Percentiles rank a stretch among this genome's conserved stretches.
phyloP scores from a whole-genome alignment of 345 rosid species.

The Salix purpurea region DNA sequence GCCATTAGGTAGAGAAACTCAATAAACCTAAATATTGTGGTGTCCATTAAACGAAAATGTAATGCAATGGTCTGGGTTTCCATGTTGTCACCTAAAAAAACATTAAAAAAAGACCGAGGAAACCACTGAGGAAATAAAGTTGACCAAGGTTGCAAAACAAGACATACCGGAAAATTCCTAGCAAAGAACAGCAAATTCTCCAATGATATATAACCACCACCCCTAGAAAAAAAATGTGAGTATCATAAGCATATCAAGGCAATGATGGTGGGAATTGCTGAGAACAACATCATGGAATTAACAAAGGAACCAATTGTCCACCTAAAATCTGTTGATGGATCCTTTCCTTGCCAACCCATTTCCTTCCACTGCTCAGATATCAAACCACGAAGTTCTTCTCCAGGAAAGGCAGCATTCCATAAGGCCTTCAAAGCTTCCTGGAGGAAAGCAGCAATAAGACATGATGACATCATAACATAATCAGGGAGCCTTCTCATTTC shows the following conservation, averaged over 20 bases:
- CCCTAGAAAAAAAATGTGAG: constrained; percentile 53
- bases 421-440: constrained; percentile 85
- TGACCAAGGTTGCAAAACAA: constrained; percentile 2
- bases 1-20: not conserved
- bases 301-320: constrained; percentile 13
- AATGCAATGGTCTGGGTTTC: not conserved
- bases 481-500: not conserved
- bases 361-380: constrained; percentile 99
- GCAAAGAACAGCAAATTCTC: constrained; percentile 94
- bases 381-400: constrained; percentile 75
- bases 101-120: not conserved
- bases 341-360: constrained; percentile 99
- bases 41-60: not conserved
- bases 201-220: constrained; percentile 97
- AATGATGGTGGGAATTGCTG: constrained; percentile 1
- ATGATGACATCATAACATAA: not conserved
- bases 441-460: constrained; percentile 19
- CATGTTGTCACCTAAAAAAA: not conserved
- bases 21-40: not conserved
- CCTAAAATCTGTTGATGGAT: constrained; percentile 99
- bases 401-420: constrained; percentile 91
- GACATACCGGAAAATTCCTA: constrained; percentile 66
- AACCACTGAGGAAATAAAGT: not conserved
- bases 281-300: not conserved
- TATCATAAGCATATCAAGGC: not conserved